Evolutionary conservation across 495 filamentous ascomycete genomes (phyloP).

Genomic region (Lepidopterella palustris): DNA sequence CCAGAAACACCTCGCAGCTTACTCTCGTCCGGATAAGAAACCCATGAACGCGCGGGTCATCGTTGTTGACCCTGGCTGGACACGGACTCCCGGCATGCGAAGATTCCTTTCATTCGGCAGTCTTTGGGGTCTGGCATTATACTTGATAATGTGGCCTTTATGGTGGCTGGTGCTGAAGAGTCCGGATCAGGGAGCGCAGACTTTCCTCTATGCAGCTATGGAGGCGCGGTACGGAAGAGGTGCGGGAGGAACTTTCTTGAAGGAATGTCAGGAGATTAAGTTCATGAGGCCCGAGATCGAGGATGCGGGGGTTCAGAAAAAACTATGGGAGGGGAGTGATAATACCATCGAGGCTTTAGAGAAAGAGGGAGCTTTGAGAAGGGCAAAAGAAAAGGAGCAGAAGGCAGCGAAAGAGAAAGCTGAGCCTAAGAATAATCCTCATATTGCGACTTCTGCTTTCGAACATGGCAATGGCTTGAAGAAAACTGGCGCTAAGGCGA

Average conservation of each 20-base stretch:
- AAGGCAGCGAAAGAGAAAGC: constrained; percentile 42
- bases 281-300: constrained; percentile 65
- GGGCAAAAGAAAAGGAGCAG: constrained; percentile 65
- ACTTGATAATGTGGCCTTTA: constrained; percentile 68
- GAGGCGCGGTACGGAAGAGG: constrained; percentile 60
- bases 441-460: neutral
- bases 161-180: constrained; percentile 88
- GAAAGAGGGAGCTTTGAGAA: constrained; percentile 64
- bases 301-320: constrained; percentile 70
- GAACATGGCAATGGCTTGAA: constrained; percentile 7
- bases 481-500: constrained; percentile 22
- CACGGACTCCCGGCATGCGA: constrained; percentile 77
- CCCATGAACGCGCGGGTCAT: constrained; percentile 75
- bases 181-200: constrained; percentile 73
- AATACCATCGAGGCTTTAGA: constrained; percentile 75
- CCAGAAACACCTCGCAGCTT: constrained; percentile 78
- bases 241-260: constrained; percentile 64
- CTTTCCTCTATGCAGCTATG: constrained; percentile 78
- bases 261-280: constrained; percentile 76
- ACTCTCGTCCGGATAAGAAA: constrained; percentile 71
- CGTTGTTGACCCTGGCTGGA: constrained; percentile 76
- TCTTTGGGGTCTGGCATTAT: constrained; percentile 72
- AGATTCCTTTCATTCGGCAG: constrained; percentile 80
- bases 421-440: constrained; percentile 36
- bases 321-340: constrained; percentile 84